Conservation (phyloP, 2,329 filamentous ascomycete species). For the Xylariales sp. region DNA sequence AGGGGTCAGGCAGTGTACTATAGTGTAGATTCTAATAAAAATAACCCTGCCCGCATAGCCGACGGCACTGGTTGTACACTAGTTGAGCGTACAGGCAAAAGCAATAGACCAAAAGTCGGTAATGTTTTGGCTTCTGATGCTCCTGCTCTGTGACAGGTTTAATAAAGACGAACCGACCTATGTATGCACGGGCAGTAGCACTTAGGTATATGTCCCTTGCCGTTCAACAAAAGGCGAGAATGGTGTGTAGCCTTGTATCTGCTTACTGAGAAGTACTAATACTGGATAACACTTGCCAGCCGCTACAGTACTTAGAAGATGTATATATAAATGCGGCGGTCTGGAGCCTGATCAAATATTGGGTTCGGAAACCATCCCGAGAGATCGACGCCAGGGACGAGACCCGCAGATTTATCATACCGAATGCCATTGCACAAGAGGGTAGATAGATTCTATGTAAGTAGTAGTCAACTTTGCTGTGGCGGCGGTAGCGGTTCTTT, state of each 20-base stretch:
- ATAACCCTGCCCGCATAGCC: constrained; percentile 23
- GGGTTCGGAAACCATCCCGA: constrained; percentile 8
- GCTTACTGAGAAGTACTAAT: not conserved
- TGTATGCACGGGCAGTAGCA: not conserved
- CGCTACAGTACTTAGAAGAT: not conserved
- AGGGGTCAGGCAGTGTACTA: not conserved
- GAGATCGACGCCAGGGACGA: constrained; percentile 27
- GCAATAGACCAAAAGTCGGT: constrained; percentile 17
- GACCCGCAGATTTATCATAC: constrained; percentile 12
- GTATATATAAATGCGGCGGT: not conserved
- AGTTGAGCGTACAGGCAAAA: constrained; percentile 28
- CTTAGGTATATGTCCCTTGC: not conserved
- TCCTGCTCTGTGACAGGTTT: not conserved
- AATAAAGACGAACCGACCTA: not conserved
- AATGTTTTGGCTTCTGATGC: constrained; percentile 11
- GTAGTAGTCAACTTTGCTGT: not conserved
- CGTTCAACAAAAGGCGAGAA: constrained; percentile 15
- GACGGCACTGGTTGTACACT: constrained; percentile 11
- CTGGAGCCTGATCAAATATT: constrained; percentile 5
- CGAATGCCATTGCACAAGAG: not conserved
- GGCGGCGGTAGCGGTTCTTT: not conserved
- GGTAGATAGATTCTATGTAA: not conserved
- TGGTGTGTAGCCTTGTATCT: not conserved
- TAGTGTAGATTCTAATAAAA: constrained; percentile 30
- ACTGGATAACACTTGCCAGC: not conserved